Conservation (phyloP, 345 rosid species). For the Boechera divaricarpa region DNA sequence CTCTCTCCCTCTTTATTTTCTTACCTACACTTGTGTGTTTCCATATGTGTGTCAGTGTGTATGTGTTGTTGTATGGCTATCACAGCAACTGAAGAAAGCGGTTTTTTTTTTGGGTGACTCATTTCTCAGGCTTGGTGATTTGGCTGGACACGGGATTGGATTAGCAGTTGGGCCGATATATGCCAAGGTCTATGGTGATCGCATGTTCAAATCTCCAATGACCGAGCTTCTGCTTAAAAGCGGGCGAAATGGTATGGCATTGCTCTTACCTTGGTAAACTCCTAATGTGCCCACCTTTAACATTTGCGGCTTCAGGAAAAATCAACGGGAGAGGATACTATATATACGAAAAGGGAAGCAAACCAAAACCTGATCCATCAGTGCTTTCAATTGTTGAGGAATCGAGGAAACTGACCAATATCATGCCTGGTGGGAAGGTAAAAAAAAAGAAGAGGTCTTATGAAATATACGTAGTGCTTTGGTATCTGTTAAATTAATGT, state of each 20-base stretch:
- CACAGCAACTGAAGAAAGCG: slow-evolving; percentile 18
- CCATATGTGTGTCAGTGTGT: not conserved
- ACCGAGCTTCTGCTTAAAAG: slow-evolving; percentile 68
- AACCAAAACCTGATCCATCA: slow-evolving; percentile 84
- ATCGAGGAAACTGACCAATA: slow-evolving; percentile 65
- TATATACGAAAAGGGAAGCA: slow-evolving; percentile 77
- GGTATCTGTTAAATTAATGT: not conserved
- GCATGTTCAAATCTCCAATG: slow-evolving; percentile 67
- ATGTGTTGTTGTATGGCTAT: slow-evolving; percentile 26
- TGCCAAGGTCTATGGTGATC: slow-evolving; percentile 65
- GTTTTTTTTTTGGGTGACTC: slow-evolving; percentile 6
- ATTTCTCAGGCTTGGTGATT: slow-evolving; percentile 78
- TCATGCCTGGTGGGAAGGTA: slow-evolving; percentile 96
- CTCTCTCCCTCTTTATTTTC: slow-evolving; percentile 37
- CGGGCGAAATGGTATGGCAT: slow-evolving; percentile 76
- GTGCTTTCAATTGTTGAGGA: slow-evolving; percentile 76
- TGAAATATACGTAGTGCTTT: slow-evolving; percentile 1
- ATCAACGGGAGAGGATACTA: slow-evolving; percentile 88
- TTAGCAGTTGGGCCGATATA: slow-evolving; percentile 66
- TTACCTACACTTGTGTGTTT: slow-evolving; percentile 13
- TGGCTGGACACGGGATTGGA: slow-evolving; percentile 89
- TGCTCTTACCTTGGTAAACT: slow-evolving; percentile 19
- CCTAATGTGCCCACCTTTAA: slow-evolving; percentile 3
- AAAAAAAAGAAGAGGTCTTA: slow-evolving; percentile 12
- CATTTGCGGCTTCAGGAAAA: slow-evolving; percentile 60